phyloP scores from a whole-genome alignment of 202 grass and related monocot species.

The Setaria italica region DNA sequence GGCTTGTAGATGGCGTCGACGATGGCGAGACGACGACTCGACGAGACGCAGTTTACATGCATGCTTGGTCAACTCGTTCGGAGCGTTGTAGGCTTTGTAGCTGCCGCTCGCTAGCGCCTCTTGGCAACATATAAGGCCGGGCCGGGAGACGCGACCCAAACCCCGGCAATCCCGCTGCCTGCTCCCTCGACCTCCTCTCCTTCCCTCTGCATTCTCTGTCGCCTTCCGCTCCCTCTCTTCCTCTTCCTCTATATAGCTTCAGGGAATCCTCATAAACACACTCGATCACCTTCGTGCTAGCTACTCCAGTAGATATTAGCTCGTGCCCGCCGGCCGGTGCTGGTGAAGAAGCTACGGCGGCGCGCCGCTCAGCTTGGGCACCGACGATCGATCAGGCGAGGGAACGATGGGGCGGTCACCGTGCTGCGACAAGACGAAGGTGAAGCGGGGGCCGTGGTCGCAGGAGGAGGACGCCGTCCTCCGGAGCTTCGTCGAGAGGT shows the following conservation, averaged over 20 bases:
- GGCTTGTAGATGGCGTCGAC: neutral
- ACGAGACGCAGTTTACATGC: neutral
- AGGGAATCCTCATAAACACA: neutral
- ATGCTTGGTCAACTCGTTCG: slow-evolving; percentile 34
- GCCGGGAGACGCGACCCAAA: neutral
- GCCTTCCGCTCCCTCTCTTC: neutral
- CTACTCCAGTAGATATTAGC: neutral
- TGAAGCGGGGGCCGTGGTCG: slow-evolving; percentile 95
- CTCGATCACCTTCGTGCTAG: neutral
- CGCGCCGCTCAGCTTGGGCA: too few relatives aligned
- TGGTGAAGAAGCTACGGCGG: neutral
- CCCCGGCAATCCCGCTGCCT: neutral
- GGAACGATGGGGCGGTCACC: slow-evolving; percentile 76
- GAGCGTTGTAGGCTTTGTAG: too few relatives aligned
- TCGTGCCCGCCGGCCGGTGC: neutral
- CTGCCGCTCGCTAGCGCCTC: neutral
- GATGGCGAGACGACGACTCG: neutral
- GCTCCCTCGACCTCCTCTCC: neutral
- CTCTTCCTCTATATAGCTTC: neutral
- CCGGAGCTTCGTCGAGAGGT: slow-evolving; percentile 67
- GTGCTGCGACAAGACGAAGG: slow-evolving; percentile 84
- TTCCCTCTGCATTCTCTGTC: neutral
- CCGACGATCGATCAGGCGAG: neutral
- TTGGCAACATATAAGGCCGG: slow-evolving; percentile 15
- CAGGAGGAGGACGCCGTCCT: slow-evolving; percentile 83